Evolutionary conservation across 192 early-diverging fungal species (phyloP).

Genomic region (Jimgerdemannia flammicorona): DNA sequence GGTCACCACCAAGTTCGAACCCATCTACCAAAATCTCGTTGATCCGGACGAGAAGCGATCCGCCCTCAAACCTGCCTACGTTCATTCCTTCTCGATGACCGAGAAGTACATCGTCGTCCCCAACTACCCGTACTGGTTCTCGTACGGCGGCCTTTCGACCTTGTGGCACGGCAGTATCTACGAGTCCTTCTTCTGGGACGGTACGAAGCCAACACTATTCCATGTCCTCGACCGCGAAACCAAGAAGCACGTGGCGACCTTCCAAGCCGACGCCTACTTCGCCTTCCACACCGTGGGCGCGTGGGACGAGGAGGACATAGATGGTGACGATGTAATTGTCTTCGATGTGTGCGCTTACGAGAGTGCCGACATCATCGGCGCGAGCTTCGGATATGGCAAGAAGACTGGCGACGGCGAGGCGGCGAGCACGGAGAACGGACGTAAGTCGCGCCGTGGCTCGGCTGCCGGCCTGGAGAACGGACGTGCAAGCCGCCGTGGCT

Average conservation of each 20-base stretch:
- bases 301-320: constrained; percentile 37
- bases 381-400: constrained; percentile 17
- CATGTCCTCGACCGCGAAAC: constrained; percentile 39
- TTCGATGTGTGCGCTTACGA: constrained; percentile 31
- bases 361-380: constrained; percentile 32
- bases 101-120: constrained; percentile 42
- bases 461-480: too few relatives aligned
- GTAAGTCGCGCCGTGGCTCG: too few relatives aligned
- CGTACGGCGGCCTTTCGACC: constrained; percentile 30
- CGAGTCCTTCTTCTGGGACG: constrained; percentile 48
- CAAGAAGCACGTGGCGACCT: constrained; percentile 38
- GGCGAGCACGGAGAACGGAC: too few relatives aligned
- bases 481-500: too few relatives aligned
- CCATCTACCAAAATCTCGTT: constrained; percentile 25
- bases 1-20: constrained; percentile 15
- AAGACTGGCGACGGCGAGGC: neutral
- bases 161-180: constrained; percentile 34
- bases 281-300: constrained; percentile 47
- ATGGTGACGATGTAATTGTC: constrained; percentile 19
- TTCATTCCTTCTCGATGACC: constrained; percentile 47
- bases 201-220: constrained; percentile 29
- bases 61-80: constrained; percentile 33
- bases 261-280: constrained; percentile 36
- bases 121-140: constrained; percentile 40
- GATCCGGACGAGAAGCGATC: constrained; percentile 7